Evolutionary conservation across 345 rosid species (phyloP), one percentile per base, ranked within the genome.

Genomic region (Eucalyptus caleyi): DNA sequence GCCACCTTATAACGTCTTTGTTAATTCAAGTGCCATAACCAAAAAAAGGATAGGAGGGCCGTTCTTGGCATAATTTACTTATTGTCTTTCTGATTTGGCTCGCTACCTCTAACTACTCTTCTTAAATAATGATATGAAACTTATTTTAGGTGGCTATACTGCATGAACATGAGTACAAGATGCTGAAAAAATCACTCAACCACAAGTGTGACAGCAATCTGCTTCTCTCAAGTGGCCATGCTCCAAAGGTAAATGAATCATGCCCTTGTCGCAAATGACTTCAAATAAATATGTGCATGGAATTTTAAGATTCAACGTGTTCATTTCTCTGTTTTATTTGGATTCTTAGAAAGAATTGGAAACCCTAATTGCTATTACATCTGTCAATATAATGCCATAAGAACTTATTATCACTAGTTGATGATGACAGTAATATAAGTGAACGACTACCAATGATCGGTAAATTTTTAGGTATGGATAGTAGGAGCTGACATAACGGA

Each of bases 401-500:
- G 80, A 67, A 32, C 42, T 67, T 67, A 9, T 32, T 67, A 4
- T 59, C 65, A 26, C 65, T 24, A 11, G 14, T 26, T 59, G 14
- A 11, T 5, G 80, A 32, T 32, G 80, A 67, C 21, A 37, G 80
- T 32, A 8, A 65, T 16, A n/a, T 34, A 15, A 37, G 19, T 18
- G 2, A 32, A 16, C 11, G 21, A 89, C 32, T 50, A 32, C 27
- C 45, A 45, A 37, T 15, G 26, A 6, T 37, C 7, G 27, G 45
- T 72, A 21, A 18, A 9, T 26, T 32, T 80, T 45, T 50, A 96
- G 98, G 89, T 91, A 59, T 95, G 99, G 98, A 62, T 96, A 65
- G 94, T 94, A 86, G 97, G 95, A 83, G 95, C 93, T 62, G 95
- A 92, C 34, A 53, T 95, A 86, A 92, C 82, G 11, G 91, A 90